Evolutionary conservation across 2,329 filamentous ascomycete species (phyloP).

Genomic region (Neurospora sp.): DNA sequence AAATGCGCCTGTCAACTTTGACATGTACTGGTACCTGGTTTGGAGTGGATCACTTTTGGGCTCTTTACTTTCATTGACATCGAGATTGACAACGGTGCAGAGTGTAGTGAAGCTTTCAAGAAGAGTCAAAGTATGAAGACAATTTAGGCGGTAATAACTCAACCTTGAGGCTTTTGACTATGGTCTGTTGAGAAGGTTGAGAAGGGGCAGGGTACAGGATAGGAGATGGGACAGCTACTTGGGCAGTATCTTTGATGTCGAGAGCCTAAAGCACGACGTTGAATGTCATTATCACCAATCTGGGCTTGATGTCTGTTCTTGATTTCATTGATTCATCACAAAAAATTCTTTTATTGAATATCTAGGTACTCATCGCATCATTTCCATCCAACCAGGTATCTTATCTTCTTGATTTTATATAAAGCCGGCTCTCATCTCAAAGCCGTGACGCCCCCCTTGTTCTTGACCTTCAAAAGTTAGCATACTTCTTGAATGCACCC

Average conservation of each 20-base stretch:
- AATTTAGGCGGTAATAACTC: not conserved
- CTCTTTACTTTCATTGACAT: not conserved
- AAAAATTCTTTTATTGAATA: not conserved
- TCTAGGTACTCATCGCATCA: not conserved
- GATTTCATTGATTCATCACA: conserved; percentile 1
- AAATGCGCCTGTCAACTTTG: not conserved
- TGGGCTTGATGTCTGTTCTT: not conserved
- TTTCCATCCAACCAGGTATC: not conserved
- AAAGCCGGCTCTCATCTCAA: not conserved
- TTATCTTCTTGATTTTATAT: not conserved
- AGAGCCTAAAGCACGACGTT: not conserved
- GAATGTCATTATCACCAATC: not conserved
- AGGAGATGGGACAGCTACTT: not conserved
- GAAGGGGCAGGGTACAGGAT: not conserved
- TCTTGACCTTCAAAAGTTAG: conserved; percentile 30
- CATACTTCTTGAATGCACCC: conserved; percentile 78
- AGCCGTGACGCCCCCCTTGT: not conserved
- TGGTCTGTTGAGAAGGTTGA: not conserved
- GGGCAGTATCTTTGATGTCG: not conserved
- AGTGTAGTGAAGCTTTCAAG: not conserved
- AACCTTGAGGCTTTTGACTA: not conserved
- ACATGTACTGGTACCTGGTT: not conserved
- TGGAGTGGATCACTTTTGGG: not conserved
- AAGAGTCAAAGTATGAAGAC: not conserved
- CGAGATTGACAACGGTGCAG: no score